phyloP scores from a whole-genome alignment of 768 basidiomycete genomes.

The Tylopilus rubrobrunneus region DNA sequence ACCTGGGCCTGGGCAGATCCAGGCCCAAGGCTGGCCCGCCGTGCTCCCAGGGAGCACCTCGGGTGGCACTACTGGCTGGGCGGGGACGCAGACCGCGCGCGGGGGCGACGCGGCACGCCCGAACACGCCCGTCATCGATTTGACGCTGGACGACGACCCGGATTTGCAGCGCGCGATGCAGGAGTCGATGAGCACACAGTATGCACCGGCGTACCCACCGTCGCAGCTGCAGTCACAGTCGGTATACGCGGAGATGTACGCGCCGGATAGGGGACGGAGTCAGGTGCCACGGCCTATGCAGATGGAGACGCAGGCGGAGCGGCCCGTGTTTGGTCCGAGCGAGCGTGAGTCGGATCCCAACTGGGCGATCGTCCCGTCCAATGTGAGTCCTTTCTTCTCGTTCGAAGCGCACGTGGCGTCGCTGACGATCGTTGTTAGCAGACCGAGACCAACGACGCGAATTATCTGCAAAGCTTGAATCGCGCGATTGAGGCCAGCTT shows the following conservation, averaged over 20 bases:
- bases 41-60: neutral
- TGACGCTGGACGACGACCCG: conserved; percentile 55
- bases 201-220: neutral
- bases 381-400: conserved; percentile 38
- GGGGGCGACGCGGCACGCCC: conserved; percentile 14
- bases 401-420: neutral
- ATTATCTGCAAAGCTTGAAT: conserved; percentile 60
- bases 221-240: conserved; percentile 21
- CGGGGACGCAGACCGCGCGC: neutral
- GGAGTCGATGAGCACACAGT: conserved; percentile 46
- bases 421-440: conserved; percentile 15
- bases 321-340: conserved; percentile 52
- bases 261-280: conserved; percentile 1
- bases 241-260: conserved; percentile 9
- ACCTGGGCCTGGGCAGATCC: conserved; percentile 2
- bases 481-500: conserved; percentile 73
- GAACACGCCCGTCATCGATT: conserved; percentile 46
- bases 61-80: neutral
- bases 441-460: conserved; percentile 37
- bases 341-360: conserved; percentile 58
- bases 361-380: conserved; percentile 69
- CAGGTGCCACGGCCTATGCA: neutral
- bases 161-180: conserved; percentile 50
- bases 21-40: conserved; percentile 8
- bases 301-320: conserved; percentile 25